These are phyloP conservation scores for Sclerotiophoma versabilis DNA, from an alignment of 2,329 filamentous ascomycete genomes.

Conservation along the genomic window DNA sequence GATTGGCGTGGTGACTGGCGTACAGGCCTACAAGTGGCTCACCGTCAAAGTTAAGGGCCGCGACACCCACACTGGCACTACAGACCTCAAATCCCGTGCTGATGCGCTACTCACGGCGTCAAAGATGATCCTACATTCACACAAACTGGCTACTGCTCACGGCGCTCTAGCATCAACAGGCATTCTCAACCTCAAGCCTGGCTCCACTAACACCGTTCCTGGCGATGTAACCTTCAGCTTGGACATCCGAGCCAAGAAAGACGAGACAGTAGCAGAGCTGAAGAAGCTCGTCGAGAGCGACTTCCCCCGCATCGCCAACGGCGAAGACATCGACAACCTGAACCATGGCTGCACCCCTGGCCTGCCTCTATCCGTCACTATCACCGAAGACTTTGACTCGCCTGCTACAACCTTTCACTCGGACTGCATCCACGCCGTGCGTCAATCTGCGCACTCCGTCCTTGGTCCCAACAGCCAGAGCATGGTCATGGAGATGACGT, in stretches of 20 bases:
- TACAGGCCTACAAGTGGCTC: constrained; percentile 79
- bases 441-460: constrained; percentile 66
- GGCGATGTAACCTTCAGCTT: constrained; percentile 71
- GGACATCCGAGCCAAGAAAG: constrained; percentile 68
- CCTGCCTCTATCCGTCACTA: constrained; percentile 63
- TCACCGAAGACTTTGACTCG: constrained; percentile 67
- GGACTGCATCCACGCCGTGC: constrained; percentile 71
- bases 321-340: constrained; percentile 60
- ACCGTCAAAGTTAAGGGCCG: constrained; percentile 70
- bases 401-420: constrained; percentile 67
- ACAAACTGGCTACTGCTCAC: constrained; percentile 67
- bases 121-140: constrained; percentile 71
- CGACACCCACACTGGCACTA: constrained; percentile 79
- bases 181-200: constrained; percentile 70
- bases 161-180: constrained; percentile 73
- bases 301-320: constrained; percentile 66
- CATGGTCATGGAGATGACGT: constrained; percentile 67
- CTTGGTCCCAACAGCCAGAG: constrained; percentile 57
- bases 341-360: constrained; percentile 55
- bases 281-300: constrained; percentile 64
- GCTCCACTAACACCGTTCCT: constrained; percentile 77
- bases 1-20: constrained; percentile 74
- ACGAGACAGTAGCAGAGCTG: constrained; percentile 64
- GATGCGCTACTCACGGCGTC: constrained; percentile 73
- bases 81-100: constrained; percentile 69